A percentile compares a stretch with the other conserved stretches of the same genome.
Conservation (phyloP, 805 yeast genomes). For the Pichia kluyveri region DNA sequence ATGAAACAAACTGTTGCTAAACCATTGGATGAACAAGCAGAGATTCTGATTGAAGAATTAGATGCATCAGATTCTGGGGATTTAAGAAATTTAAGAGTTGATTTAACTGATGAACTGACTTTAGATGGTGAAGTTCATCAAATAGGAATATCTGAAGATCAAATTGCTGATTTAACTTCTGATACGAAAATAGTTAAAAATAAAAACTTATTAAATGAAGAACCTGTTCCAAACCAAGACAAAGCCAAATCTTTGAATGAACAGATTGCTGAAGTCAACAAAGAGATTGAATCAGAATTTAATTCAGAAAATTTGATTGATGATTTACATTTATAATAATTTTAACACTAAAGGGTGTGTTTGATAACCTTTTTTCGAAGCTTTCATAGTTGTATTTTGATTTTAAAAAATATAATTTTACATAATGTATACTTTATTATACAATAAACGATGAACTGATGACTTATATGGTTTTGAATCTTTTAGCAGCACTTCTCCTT, state of each 20-base stretch:
- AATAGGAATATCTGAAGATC: neutral
- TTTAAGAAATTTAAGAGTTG: neutral
- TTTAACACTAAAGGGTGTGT: too few relatives aligned
- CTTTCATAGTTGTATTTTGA: too few relatives aligned
- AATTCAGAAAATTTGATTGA: neutral
- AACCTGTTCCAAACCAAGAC: neutral
- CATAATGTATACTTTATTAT: neutral
- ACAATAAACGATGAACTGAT: neutral
- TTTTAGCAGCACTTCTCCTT: conserved; percentile 14
- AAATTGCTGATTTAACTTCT: neutral
- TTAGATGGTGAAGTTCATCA: neutral
- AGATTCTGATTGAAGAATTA: conserved; percentile 9
- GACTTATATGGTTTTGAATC: conserved; percentile 9
- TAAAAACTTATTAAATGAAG: neutral
- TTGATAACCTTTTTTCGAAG: too few relatives aligned
- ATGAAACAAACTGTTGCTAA: conserved; percentile 21
- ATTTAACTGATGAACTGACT: neutral
- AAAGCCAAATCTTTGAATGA: neutral
- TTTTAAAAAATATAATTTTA: neutral
- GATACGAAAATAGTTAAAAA: neutral
- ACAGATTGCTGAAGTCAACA: neutral
- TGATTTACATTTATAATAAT: neutral
- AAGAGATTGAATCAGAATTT: neutral
- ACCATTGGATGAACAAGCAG: conserved; percentile 21
- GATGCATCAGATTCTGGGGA: neutral